Conservation (phyloP, 371 early-diverging fungal species). For the Saksenaea vasiformis region DNA sequence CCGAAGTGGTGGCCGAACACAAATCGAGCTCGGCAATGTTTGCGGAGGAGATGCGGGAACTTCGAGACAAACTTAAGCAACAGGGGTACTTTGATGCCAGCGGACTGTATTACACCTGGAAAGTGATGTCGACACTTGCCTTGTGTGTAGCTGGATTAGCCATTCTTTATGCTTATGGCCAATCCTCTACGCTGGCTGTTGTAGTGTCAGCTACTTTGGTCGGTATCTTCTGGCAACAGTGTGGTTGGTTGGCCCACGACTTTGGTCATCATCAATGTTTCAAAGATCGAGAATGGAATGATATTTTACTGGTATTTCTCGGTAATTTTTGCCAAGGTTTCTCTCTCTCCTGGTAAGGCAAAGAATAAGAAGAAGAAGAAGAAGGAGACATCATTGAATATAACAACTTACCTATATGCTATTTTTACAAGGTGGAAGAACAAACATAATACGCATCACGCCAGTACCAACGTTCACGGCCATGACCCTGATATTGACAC, state of each 20-base stretch:
- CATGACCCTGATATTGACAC: slow-evolving; percentile 92
- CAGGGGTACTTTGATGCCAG: slow-evolving; percentile 71
- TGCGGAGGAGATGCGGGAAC: slow-evolving; percentile 65
- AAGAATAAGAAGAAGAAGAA: slow-evolving; percentile 7
- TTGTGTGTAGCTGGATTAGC: slow-evolving; percentile 55
- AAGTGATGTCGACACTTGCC: slow-evolving; percentile 59
- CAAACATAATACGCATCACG: slow-evolving; percentile 92
- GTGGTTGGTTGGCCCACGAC: slow-evolving; percentile 90
- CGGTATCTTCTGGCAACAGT: slow-evolving; percentile 87
- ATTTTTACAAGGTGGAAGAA: slow-evolving; percentile 75
- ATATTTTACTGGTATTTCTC: slow-evolving; percentile 67
- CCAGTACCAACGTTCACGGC: slow-evolving; percentile 79
- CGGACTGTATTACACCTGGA: slow-evolving; percentile 69
- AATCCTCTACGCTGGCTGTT: slow-evolving; percentile 55
- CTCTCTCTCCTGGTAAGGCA: slow-evolving; percentile 67
- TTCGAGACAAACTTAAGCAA: slow-evolving; percentile 59
- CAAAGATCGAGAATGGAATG: slow-evolving; percentile 65
- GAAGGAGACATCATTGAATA: not conserved
- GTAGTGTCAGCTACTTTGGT: slow-evolving; percentile 61
- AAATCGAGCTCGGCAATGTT: slow-evolving; percentile 33
- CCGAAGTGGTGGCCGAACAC: slow-evolving; percentile 29
- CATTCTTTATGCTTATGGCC: slow-evolving; percentile 57
- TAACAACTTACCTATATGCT: slow-evolving; percentile 9
- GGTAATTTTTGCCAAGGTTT: slow-evolving; percentile 85
- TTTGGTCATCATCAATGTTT: slow-evolving; percentile 87